Evolutionary conservation across 2,329 filamentous ascomycete genomes (phyloP).

Genomic region (Leptographium wingfieldii): DNA sequence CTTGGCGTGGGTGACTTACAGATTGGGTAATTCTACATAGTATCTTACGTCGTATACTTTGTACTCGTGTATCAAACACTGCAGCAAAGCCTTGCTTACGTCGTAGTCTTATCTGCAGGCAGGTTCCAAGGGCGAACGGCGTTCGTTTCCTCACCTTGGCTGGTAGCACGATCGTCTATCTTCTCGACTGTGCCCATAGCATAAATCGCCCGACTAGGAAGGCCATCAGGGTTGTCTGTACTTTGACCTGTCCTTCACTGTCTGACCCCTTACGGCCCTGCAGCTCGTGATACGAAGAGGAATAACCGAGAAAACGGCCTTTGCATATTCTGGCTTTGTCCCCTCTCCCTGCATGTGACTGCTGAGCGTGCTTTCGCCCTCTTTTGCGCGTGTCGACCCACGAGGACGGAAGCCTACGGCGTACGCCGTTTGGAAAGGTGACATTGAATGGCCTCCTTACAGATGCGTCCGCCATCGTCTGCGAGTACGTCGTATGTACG

Average conservation of each 20-base stretch:
- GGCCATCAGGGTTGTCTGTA: background rate
- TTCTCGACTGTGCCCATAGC: background rate
- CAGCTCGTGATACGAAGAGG: background rate
- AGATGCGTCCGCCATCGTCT: too few species aligned
- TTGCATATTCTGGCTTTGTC: background rate
- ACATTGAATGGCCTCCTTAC: too few species aligned
- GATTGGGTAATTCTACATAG: too few species aligned
- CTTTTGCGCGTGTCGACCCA: background rate
- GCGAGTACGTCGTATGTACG: background rate
- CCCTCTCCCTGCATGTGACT: background rate
- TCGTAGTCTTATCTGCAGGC: background rate
- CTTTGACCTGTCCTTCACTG: background rate
- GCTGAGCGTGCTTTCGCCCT: background rate
- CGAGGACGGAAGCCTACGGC: background rate
- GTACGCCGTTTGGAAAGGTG: too few species aligned
- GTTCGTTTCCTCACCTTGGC: background rate
- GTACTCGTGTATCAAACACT: too few species aligned
- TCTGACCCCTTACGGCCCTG: background rate
- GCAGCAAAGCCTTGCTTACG: background rate
- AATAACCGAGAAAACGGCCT: background rate
- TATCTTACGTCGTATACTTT: too few species aligned
- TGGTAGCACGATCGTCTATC: background rate
- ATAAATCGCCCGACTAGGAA: background rate
- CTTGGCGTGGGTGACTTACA: background rate
- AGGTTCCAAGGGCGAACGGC: background rate